phyloP scores from a whole-genome alignment of 2,329 filamentous ascomycete genomes.

The Fusarium sp. region DNA sequence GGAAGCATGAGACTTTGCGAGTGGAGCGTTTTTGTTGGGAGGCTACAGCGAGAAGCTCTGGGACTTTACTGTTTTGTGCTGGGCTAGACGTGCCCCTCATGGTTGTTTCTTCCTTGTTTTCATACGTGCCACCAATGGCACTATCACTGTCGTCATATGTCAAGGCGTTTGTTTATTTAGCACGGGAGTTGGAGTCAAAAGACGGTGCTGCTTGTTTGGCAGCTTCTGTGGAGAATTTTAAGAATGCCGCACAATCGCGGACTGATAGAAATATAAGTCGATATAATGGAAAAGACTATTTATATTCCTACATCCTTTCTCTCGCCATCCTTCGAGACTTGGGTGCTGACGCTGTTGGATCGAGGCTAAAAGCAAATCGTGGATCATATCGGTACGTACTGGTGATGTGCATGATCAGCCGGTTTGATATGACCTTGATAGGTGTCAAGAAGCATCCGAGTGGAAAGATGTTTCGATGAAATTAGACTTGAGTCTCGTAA shows the following conservation, averaged over 20 bases:
- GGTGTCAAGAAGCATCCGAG: conserved; percentile 6
- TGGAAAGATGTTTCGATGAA: neutral
- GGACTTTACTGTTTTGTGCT: conserved; percentile 15
- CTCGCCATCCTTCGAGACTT: neutral
- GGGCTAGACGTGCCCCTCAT: conserved; percentile 19
- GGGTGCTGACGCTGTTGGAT: neutral
- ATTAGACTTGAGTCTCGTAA: neutral
- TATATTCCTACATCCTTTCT: neutral
- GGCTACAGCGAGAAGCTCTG: conserved; percentile 24
- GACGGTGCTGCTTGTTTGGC: conserved; percentile 13
- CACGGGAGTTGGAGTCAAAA: conserved; percentile 42
- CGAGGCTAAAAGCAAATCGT: neutral
- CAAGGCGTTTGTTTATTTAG: conserved; percentile 43
- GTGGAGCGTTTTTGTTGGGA: conserved; percentile 35
- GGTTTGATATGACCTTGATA: conserved; percentile 5
- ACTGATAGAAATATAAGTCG: conserved; percentile 30
- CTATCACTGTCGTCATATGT: conserved; percentile 37
- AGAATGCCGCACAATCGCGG: conserved; percentile 31
- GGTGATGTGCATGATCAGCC: conserved; percentile 17
- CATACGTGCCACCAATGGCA: conserved; percentile 22
- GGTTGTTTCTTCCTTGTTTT: conserved; percentile 34
- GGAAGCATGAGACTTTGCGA: conserved; percentile 13
- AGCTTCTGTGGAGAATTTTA: conserved; percentile 18
- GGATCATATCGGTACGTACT: conserved; percentile 8
- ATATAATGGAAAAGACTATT: conserved; percentile 33